Conservation (phyloP, 73 alveolate species). For the Paramecium tetraurelia region DNA sequence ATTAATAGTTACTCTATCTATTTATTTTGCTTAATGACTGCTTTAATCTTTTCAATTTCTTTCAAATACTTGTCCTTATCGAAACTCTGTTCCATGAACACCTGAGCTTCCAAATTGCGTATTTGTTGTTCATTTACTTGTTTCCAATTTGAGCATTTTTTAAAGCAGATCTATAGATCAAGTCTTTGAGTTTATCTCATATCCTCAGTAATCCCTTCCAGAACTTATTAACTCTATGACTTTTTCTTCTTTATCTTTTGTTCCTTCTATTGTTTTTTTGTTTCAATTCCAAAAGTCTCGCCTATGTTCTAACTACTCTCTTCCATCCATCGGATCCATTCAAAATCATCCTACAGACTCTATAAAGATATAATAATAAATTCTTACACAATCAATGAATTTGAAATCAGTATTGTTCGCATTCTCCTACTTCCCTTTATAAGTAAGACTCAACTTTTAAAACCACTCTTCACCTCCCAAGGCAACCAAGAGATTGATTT, state of each 20-base stretch:
- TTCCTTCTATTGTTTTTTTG: neutral
- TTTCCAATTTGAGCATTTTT: neutral
- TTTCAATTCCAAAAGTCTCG: slow-evolving; percentile 5
- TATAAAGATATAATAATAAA: neutral
- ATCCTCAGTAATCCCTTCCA: neutral
- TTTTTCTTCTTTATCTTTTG: neutral
- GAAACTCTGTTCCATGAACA: neutral
- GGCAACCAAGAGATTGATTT: neutral
- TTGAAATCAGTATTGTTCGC: neutral
- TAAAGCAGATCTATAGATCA: neutral
- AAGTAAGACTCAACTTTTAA: neutral
- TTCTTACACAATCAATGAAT: slow-evolving; percentile 12
- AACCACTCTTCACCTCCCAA: slow-evolving; percentile 48
- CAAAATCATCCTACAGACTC: slow-evolving; percentile 25
- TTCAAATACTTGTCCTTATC: neutral
- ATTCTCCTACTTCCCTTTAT: neutral
- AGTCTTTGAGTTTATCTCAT: neutral
- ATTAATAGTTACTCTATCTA: neutral
- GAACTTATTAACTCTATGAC: neutral
- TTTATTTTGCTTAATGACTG: neutral
- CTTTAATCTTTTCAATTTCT: neutral
- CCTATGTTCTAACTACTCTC: neutral
- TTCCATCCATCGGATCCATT: slow-evolving; percentile 49
- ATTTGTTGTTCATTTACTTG: neutral
- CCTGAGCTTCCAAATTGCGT: neutral